Evolutionary conservation across 148 eudicot species (phyloP).

Genomic region (Chenopodium berlandieri): DNA sequence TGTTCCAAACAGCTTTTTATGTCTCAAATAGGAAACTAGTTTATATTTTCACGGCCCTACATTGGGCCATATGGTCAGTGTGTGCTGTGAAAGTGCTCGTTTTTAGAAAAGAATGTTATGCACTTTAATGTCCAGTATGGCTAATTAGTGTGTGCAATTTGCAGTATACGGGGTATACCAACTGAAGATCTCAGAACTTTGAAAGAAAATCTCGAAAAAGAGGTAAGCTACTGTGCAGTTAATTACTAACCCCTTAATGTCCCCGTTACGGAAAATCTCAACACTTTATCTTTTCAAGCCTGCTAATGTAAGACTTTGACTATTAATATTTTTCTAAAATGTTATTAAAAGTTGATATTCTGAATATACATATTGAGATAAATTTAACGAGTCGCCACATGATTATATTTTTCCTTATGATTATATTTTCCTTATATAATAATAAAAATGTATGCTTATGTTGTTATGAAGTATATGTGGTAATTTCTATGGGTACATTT

Average conservation of each 20-base stretch:
- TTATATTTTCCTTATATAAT: too few relatives aligned
- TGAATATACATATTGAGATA: too few relatives aligned
- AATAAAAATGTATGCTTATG: background rate
- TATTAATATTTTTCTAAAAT: too few relatives aligned
- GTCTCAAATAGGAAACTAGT: too few relatives aligned
- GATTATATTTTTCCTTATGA: too few relatives aligned
- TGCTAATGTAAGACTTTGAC: too few relatives aligned
- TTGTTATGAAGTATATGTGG: background rate
- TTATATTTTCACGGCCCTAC: background rate
- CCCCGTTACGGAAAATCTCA: background rate
- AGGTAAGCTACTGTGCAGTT: constrained; percentile 42
- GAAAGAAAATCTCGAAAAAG: constrained; percentile 83
- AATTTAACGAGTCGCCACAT: too few relatives aligned
- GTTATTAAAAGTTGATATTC: too few relatives aligned
- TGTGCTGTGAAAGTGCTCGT: background rate
- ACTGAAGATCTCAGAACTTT: constrained; percentile 60
- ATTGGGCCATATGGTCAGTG: background rate
- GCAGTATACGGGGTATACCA: constrained; percentile 75
- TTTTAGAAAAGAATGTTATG: background rate
- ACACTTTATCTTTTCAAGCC: too few relatives aligned
- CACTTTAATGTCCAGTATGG: background rate
- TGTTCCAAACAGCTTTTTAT: too few relatives aligned
- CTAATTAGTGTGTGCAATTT: constrained; percentile 16
- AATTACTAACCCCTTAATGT: too few relatives aligned
- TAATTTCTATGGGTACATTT: background rate